These are phyloP conservation scores for Mycogone perniciosa DNA, from an alignment of 2,329 filamentous ascomycete genomes.

Conservation along the genomic window DNA sequence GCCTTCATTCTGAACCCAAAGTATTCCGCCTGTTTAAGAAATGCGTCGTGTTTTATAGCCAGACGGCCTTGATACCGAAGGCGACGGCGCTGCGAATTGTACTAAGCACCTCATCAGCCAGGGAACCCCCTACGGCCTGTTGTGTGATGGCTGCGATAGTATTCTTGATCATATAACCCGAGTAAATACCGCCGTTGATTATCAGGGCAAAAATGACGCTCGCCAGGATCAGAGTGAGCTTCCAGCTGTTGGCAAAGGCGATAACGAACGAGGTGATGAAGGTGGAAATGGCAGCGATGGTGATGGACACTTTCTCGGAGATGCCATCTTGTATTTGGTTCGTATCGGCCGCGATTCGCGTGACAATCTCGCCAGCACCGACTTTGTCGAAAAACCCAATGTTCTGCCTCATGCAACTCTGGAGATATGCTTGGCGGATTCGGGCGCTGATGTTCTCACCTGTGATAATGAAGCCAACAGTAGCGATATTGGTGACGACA, in stretches of 20 bases:
- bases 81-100: conserved; percentile 88
- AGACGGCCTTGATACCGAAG: conserved; percentile 86
- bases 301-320: conserved; percentile 79
- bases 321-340: conserved; percentile 92
- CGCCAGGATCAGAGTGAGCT: conserved; percentile 78
- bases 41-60: conserved; percentile 72
- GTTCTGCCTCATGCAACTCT: conserved; percentile 78
- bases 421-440: conserved; percentile 76
- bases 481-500: conserved; percentile 67
- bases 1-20: conserved; percentile 72
- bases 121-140: conserved; percentile 76
- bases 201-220: conserved; percentile 76
- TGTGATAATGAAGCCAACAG: conserved; percentile 83
- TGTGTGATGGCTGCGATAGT: conserved; percentile 71
- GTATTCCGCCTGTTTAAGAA: conserved; percentile 65
- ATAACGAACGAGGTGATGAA: conserved; percentile 88
- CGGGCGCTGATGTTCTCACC: conserved; percentile 74
- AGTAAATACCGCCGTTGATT: conserved; percentile 66
- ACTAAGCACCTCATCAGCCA: conserved; percentile 90
- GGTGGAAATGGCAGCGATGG: conserved; percentile 69
- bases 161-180: conserved; percentile 69
- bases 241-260: conserved; percentile 87
- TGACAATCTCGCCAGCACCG: conserved; percentile 87
- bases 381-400: conserved; percentile 91
- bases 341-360: conserved; percentile 87